Evolutionary conservation across 345 rosid species (phyloP).

Genomic region (Syzygium grande): DNA sequence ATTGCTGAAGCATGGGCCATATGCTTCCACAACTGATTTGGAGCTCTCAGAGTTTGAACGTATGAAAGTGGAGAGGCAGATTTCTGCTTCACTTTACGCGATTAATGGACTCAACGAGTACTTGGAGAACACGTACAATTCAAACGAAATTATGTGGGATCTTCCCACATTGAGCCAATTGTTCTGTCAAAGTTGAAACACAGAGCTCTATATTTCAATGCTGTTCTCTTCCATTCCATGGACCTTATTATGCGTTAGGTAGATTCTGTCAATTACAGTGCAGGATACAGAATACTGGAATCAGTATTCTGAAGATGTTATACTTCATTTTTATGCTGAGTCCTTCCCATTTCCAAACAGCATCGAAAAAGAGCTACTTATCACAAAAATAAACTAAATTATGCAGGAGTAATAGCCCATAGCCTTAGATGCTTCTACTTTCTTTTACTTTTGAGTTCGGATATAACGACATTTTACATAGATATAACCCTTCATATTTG

Average conservation of each 20-base stretch:
- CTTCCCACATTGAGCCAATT: slow-evolving; percentile 42
- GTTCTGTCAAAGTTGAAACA: slow-evolving; percentile 9
- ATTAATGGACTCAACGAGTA: slow-evolving; percentile 47
- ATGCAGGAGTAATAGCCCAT: not conserved
- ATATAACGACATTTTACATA: not conserved
- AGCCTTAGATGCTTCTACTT: not conserved
- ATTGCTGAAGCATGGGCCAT: slow-evolving; percentile 8
- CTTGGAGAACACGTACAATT: slow-evolving; percentile 33
- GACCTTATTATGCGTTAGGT: not conserved
- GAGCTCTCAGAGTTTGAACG: slow-evolving; percentile 26
- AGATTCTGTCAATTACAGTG: not conserved
- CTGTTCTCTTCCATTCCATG: not conserved
- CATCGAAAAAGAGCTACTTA: not conserved
- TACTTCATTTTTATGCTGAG: not conserved
- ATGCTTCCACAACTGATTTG: not conserved
- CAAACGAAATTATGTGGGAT: slow-evolving; percentile 57
- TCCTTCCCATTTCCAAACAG: not conserved
- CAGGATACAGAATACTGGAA: not conserved
- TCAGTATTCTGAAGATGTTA: not conserved
- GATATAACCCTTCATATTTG: not conserved
- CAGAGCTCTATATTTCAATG: not conserved
- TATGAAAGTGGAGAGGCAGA: slow-evolving; percentile 57
- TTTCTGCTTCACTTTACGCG: slow-evolving; percentile 56
- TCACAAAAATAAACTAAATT: not conserved
- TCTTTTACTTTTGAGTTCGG: not conserved